These are phyloP conservation scores for Harringtonia aguacate DNA, from an alignment of 2,329 filamentous ascomycete species.

Conservation along the genomic window DNA sequence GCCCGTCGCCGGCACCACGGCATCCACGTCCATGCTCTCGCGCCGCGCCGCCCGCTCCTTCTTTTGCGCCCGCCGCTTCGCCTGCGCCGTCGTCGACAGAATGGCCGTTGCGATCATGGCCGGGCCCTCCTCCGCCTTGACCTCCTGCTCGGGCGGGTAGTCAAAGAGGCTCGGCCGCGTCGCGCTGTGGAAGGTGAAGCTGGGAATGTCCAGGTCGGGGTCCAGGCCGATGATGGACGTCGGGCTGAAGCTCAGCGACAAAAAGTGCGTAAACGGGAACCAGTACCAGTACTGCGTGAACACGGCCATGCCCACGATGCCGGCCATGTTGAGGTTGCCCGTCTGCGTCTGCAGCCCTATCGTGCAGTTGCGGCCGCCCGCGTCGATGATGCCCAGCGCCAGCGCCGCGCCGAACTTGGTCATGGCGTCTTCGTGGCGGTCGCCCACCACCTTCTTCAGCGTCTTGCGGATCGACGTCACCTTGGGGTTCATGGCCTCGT, in stretches of 20 bases:
- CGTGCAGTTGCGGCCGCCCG: slow-evolving; percentile 94
- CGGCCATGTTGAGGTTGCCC: slow-evolving; percentile 96
- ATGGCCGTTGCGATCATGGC: slow-evolving; percentile 93
- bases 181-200: slow-evolving; percentile 92
- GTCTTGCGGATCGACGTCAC: slow-evolving; percentile 84
- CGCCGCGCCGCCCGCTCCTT: slow-evolving; percentile 83
- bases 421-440: slow-evolving; percentile 98
- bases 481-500: slow-evolving; percentile 97
- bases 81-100: slow-evolving; percentile 91
- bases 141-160: slow-evolving; percentile 92
- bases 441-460: slow-evolving; percentile 84
- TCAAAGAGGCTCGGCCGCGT: slow-evolving; percentile 93
- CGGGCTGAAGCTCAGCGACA: slow-evolving; percentile 91
- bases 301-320: slow-evolving; percentile 93
- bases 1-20: slow-evolving; percentile 30
- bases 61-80: slow-evolving; percentile 86
- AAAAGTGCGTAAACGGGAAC: slow-evolving; percentile 98
- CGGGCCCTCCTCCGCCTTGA: slow-evolving; percentile 87
- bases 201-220: slow-evolving; percentile 83
- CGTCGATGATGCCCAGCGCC: slow-evolving; percentile 93
- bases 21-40: slow-evolving; percentile 94
- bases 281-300: slow-evolving; percentile 99
- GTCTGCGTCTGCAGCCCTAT: slow-evolving; percentile 97
- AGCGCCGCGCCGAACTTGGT: slow-evolving; percentile 95
- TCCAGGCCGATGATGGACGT: slow-evolving; percentile 93